These are phyloP conservation scores for Vicia villosa DNA, from an alignment of 306 rosid genomes.

Conservation along the genomic window DNA sequence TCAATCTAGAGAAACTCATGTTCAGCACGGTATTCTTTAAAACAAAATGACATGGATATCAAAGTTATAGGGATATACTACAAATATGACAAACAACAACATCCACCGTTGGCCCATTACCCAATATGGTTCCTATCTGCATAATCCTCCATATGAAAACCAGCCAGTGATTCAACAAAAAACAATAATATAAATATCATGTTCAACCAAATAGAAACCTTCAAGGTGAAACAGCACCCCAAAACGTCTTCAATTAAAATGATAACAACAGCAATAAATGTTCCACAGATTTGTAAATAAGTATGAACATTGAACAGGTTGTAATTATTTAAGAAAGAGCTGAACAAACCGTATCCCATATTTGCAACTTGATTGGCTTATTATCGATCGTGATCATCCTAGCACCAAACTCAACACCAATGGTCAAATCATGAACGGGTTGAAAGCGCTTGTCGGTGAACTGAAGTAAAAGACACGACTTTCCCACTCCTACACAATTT, in stretches of 20 bases:
- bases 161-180: constrained; percentile 23
- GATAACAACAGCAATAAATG: neutral
- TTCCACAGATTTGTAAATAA: neutral
- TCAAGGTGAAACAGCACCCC: constrained; percentile 5
- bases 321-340: constrained; percentile 8
- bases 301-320: neutral
- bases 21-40: neutral
- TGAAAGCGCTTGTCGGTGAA: constrained; percentile 98
- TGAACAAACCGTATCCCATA: constrained; percentile 93
- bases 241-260: constrained; percentile 3
- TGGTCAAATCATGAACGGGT: constrained; percentile 94
- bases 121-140: neutral
- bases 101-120: neutral
- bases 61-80: neutral
- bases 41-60: constrained; percentile 15
- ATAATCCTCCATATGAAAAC: neutral
- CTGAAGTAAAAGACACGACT: constrained; percentile 95
- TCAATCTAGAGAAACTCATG: constrained; percentile 7
- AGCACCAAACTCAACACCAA: constrained; percentile 98
- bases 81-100: neutral
- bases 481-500: constrained; percentile 76
- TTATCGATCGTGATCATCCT: constrained; percentile 93
- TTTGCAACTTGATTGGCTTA: constrained; percentile 93
- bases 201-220: constrained; percentile 1
- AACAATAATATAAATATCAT: constrained; percentile 9